Evolutionary conservation across 108 stramenopile species (phyloP).

Genomic region (Schizochytrium sp.): DNA sequence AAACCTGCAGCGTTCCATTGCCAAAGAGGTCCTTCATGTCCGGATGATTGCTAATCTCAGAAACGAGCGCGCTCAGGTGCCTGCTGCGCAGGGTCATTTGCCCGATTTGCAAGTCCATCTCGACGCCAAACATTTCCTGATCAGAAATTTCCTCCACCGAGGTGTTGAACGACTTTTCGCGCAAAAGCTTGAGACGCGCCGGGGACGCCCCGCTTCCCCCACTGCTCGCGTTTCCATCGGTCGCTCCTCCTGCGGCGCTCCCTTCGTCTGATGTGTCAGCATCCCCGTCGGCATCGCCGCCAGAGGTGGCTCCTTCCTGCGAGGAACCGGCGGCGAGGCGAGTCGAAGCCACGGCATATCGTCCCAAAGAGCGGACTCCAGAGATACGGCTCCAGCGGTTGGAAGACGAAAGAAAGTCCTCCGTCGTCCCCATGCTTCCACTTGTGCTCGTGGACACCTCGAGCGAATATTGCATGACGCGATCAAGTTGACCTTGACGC

Average conservation of each 20-base stretch:
- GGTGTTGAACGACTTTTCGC: conserved; percentile 8
- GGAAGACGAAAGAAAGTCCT: background rate
- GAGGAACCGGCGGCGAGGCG: background rate
- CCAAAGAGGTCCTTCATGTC: conserved; percentile 28
- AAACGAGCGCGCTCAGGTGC: conserved; percentile 15
- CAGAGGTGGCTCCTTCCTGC: too few species aligned
- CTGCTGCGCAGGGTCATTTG: conserved; percentile 30
- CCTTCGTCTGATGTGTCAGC: too few species aligned
- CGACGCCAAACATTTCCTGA: conserved; percentile 25
- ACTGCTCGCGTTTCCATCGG: background rate
- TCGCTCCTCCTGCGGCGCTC: background rate
- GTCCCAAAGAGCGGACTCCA: conserved; percentile 6
- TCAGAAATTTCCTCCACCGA: conserved; percentile 23
- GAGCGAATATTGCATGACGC: conserved; percentile 21
- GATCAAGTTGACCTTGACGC: conserved; percentile 20
- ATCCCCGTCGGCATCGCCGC: too few species aligned
- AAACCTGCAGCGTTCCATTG: conserved; percentile 25
- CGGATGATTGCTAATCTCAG: conserved; percentile 16
- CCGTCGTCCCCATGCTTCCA: conserved; percentile 1
- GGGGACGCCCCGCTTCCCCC: background rate
- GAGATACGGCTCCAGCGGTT: conserved; percentile 31
- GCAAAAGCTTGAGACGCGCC: background rate
- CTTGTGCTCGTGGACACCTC: conserved; percentile 23
- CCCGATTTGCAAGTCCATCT: conserved; percentile 28
- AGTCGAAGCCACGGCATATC: conserved; percentile 22